Base-by-base conservation (phyloP, 257 asterid genomes). In the Penstemon newberryi region DNA sequence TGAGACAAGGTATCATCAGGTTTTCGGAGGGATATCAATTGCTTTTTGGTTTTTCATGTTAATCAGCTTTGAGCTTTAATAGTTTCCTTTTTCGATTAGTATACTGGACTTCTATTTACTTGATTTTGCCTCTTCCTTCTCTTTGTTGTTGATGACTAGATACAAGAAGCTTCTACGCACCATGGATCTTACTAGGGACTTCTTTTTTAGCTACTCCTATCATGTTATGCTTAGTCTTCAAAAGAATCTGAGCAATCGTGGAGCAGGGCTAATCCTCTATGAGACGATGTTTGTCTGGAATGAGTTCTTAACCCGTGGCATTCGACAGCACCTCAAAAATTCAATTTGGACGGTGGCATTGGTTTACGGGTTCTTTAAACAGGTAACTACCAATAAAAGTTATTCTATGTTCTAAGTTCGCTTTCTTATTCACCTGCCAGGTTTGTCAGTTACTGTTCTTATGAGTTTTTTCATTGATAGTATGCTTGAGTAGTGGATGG, bases 271-370 rank as follows among this genome's bases (percentile, higher is more conserved):
- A 44, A 53, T 69, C n/a, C 85, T 87, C 47, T 89, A 90, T 41
- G 99, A 94, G 76, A 91, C 96, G 38, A 81, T 94, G 96, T 94
- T 89, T 73, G 97, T 94, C 36, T 91, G 99, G 99, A 94, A 94
- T n/a, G 99, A 91, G 76, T 94, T 82, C 82, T 78, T 94, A 56
- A 90, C 97, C 43, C 97, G 96, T 1, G 90, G 87, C 15, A 87
- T 94, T 42, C 95, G 97, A 65, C 82, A 70, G 74, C 97, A 87
- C 75, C 86, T 94, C 64, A 83, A 81, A 76, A 89, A 90, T 76
- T 80, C 96, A 15, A 56, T 74, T 54, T 94, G 99, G 99, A 94
- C 96, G 0, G 96, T 94, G 43, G 97, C 99, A 41, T 71, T 94
- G 83, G 90, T 94, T 67, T 79, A 87, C 65, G 99, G 99, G 46